Evolutionary conservation across 2,329 filamentous ascomycete species (phyloP), one percentile per base, ranked within the genome.

Genomic region (Fusarium sp.): DNA sequence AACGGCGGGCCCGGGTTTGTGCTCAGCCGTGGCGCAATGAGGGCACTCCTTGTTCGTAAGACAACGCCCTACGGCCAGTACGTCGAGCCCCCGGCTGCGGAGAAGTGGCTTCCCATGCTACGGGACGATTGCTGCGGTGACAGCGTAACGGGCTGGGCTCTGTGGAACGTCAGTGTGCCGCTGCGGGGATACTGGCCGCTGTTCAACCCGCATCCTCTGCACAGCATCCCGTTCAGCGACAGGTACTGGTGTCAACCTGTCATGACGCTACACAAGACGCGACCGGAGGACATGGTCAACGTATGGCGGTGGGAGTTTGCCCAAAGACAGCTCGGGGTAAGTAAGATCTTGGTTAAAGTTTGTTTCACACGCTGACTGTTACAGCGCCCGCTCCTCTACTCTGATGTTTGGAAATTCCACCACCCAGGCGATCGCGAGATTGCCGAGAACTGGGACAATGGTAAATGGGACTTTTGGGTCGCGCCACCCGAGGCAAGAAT

Each of bases 61-160:
- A 69, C 66, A 7, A 75, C 73, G 3, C 43, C 68, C 7, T 67
- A 73, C 47, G 79, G 80, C 2, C 76, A 82, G 51, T 83, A 79
- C 49, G 65, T 75, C 10, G 80, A 83, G 8, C 74, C 77, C 2
- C 73, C 80, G n/a, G 62, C 78, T 39, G 78, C 74, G 33, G 72
- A 79, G 54, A 77, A 76, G 60, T 84, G 81, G 77, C 75, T 82
- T 45, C 75, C 79, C 7, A 63, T 80, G 35, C 75, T 84, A 22
- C 76, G 76, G 30, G 68, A 78, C 14, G 85, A 88, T 59, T 86
- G 83, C 72, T 86, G 84, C 49, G 84, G 84, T 7, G 84, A 87
- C 54, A 83, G 82, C 40, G 79, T 86, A 8, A 73, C 86, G 5
- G 84, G 84, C 5, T 83, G 79, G 75, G 80, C 79, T 7, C 67